phyloP scores from a whole-genome alignment of 371 early-diverging fungal species.

The Nosema muscidifuracis region DNA sequence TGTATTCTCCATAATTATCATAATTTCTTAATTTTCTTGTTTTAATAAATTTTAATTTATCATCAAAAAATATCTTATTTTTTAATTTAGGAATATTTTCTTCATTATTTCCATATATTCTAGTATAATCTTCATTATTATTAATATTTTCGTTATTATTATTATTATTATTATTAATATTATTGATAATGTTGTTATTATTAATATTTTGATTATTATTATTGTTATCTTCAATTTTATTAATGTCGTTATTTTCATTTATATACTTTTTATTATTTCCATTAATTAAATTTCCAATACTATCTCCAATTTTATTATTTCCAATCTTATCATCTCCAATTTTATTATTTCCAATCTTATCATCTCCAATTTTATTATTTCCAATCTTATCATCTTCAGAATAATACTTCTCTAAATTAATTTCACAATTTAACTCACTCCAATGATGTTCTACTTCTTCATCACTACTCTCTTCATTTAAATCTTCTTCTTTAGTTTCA shows the following conservation, averaged over 20 bases:
- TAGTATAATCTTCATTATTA: conserved; percentile 6
- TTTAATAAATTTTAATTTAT: conserved; percentile 32
- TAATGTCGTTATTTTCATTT: not conserved
- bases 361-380: no score
- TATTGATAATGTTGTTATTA: conserved; percentile 19
- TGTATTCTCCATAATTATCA: conserved; percentile 58
- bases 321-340: no score
- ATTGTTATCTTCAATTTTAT: not conserved
- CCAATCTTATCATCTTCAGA: no score
- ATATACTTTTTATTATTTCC: not conserved
- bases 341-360: no score
- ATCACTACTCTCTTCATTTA: not conserved
- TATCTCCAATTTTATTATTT: not conserved
- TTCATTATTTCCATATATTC: conserved; percentile 5
- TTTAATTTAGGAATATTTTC: conserved; percentile 1
- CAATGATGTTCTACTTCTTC: conserved; percentile 8
- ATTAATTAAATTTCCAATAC: not conserved
- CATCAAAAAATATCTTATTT: conserved; percentile 7
- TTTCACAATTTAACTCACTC: conserved; percentile 15
- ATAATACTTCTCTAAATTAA: conserved; percentile 9
- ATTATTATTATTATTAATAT: conserved; percentile 30
- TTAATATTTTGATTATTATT: conserved; percentile 18
- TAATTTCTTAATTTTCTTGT: conserved; percentile 38
- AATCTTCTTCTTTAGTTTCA: not conserved
- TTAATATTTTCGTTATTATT: conserved; percentile 25